Conservation (phyloP, 2,329 filamentous ascomycete genomes). For the Didymosphaeria variabile region DNA sequence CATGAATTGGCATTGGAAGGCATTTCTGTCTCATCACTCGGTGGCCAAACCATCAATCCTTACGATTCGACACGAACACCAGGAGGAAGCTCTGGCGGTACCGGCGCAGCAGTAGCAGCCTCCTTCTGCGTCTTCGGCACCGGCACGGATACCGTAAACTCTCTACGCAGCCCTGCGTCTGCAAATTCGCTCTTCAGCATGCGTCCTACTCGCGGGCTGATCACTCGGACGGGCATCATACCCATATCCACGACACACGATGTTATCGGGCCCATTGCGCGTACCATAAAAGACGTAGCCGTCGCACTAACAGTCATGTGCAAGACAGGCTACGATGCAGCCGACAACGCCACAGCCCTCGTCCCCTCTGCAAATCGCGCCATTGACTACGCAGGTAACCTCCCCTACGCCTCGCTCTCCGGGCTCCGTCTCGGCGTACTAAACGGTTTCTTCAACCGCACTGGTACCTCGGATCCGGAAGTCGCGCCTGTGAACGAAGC, state of each 20-base stretch:
- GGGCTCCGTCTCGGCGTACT: slow-evolving; percentile 60
- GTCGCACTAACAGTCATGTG: slow-evolving; percentile 63
- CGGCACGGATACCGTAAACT: slow-evolving; percentile 71
- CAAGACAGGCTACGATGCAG: slow-evolving; percentile 58
- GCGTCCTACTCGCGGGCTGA: slow-evolving; percentile 64
- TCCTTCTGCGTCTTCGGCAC: slow-evolving; percentile 67
- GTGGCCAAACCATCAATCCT: slow-evolving; percentile 71
- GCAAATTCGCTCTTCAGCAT: slow-evolving; percentile 69
- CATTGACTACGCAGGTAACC: slow-evolving; percentile 58
- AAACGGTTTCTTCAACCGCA: slow-evolving; percentile 67
- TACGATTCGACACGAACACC: slow-evolving; percentile 73
- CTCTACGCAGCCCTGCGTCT: slow-evolving; percentile 66
- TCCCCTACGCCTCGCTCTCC: slow-evolving; percentile 48
- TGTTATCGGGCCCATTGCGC: slow-evolving; percentile 63
- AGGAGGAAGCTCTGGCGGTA: slow-evolving; percentile 71
- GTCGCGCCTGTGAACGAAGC: slow-evolving; percentile 65
- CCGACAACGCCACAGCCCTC: slow-evolving; percentile 63
- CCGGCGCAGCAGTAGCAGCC: slow-evolving; percentile 66
- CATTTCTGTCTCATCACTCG: slow-evolving; percentile 68
- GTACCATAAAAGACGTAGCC: slow-evolving; percentile 61
- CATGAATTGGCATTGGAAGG: slow-evolving; percentile 73
- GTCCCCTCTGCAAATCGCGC: slow-evolving; percentile 53
- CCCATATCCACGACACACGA: slow-evolving; percentile 68
- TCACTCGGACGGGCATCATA: slow-evolving; percentile 62
- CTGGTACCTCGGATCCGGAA: slow-evolving; percentile 55